Conservation (phyloP, 140 eudicot genomes). For the Flaveria floridana region DNA sequence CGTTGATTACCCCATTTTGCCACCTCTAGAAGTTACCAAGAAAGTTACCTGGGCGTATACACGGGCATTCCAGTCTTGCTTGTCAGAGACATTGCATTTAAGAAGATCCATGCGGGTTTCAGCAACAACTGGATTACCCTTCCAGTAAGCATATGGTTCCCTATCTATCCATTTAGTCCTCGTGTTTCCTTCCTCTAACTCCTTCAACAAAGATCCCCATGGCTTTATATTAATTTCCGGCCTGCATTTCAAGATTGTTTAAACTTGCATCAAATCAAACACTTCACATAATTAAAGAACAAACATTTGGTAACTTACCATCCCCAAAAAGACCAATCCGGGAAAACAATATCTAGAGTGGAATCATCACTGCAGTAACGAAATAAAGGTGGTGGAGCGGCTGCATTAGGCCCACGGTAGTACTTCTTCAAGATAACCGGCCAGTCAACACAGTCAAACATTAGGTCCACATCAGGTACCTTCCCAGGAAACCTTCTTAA, state of each 20-base stretch:
- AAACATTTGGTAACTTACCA: constrained; percentile 40
- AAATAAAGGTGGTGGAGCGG: constrained; percentile 52
- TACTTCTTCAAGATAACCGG: constrained; percentile 47
- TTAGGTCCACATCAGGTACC: constrained; percentile 69
- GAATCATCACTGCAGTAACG: constrained; percentile 58
- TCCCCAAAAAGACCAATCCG: constrained; percentile 81
- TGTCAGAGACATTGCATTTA: constrained; percentile 51
- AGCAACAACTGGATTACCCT: constrained; percentile 57
- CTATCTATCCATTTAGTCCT: constrained; percentile 47
- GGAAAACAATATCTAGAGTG: constrained; percentile 56
- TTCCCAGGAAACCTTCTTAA: constrained; percentile 66
- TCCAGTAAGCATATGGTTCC: constrained; percentile 66
- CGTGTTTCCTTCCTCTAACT: constrained; percentile 55
- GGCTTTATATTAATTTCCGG: constrained; percentile 60
- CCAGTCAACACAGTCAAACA: constrained; percentile 85
- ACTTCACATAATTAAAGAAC: not conserved
- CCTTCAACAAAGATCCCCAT: constrained; percentile 53
- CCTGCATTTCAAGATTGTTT: constrained; percentile 31
- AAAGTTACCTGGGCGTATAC: constrained; percentile 46
- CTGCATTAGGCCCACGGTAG: constrained; percentile 36
- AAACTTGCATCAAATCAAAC: constrained; percentile 15
- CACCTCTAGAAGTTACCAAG: constrained; percentile 1
- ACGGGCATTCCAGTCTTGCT: constrained; percentile 58
- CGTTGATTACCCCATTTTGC: not conserved
- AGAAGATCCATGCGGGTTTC: constrained; percentile 52